Conservation (phyloP, 345 rosid species). For the Nasturtium officinale region DNA sequence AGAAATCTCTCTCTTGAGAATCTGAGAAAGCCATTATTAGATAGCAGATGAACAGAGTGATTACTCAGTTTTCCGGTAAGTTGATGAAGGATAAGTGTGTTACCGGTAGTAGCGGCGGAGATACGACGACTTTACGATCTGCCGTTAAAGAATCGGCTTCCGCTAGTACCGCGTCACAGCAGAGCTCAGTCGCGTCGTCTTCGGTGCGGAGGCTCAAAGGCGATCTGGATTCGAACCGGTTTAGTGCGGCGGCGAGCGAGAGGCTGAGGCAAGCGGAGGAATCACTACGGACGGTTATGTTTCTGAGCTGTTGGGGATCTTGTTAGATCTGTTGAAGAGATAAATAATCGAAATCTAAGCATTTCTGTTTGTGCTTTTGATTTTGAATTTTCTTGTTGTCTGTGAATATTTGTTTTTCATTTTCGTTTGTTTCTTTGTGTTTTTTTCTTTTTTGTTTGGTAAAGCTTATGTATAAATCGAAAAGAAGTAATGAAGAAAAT, state of each 20-base stretch:
- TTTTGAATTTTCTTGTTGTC: background rate
- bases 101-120: constrained; percentile 37
- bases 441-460: background rate
- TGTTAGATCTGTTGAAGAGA: constrained; percentile 33
- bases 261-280: constrained; percentile 68
- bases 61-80: constrained; percentile 46
- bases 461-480: background rate
- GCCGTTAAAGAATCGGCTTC: constrained; percentile 44
- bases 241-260: constrained; percentile 47
- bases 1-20: constrained; percentile 5
- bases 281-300: constrained; percentile 78
- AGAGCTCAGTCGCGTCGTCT: constrained; percentile 23
- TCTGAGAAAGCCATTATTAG: constrained; percentile 4
- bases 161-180: background rate
- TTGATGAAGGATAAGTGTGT: constrained; percentile 60
- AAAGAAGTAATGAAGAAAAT: background rate
- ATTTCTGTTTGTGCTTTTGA: background rate
- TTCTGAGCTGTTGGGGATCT: constrained; percentile 87
- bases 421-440: background rate
- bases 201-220: constrained; percentile 53
- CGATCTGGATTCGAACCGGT: constrained; percentile 47
- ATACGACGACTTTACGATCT: constrained; percentile 50
- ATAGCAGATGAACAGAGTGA: constrained; percentile 38
- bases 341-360: background rate
- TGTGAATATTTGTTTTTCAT: constrained; percentile 22